Evolutionary conservation across 371 early-diverging fungal genomes (phyloP), one percentile per base, ranked within the genome.

Genomic region (Saksenaea vasiformis): DNA sequence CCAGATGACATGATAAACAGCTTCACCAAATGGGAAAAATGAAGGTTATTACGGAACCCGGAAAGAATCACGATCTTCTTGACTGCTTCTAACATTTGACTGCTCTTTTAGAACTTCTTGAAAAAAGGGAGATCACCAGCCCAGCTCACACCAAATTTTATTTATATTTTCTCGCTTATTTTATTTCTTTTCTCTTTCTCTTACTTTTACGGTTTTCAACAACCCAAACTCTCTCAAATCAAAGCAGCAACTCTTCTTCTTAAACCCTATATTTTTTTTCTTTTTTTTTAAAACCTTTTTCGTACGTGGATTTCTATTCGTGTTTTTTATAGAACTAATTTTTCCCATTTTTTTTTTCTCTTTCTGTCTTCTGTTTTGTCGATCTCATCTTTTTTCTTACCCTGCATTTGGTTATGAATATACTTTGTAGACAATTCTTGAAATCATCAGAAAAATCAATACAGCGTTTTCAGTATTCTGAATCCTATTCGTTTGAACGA

Each of bases 371-470:
- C 51, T 47, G 51, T 22, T 22, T 47, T 47, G 51, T 47, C 51
- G 51, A 47, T 47, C 51, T 22, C 51, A 47, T 22, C n/a, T 22
- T 17, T 47, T 47, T 47, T n/a, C n/a, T n/a, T 19, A 47, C 51
- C 51, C 51, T 47, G 51, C 51, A 47, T 47, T 31, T 47, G 51
- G 51, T 47, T 47, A 47, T 47, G 51, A 47, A 47, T 47, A 47
- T 22, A 19, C 22, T 47, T 22, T 47, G 51, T 47, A n/a, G 3
- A 10, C 51, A 47, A 47, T 11, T 47, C 3, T 47, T 22, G 7
- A n/a, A 22, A 22, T 10, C 24, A 47, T 47, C 51, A 22, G 22
- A 47, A 47, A n/a, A 47, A 22, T 22, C n/a, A 47, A 47, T n/a
- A 22, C 22, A 19, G 8, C 51, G n/a, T 22, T 22, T 10, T 47